Base-by-base conservation (phyloP, 257 asterid species). In the Nyctanthes arbortristis region DNA sequence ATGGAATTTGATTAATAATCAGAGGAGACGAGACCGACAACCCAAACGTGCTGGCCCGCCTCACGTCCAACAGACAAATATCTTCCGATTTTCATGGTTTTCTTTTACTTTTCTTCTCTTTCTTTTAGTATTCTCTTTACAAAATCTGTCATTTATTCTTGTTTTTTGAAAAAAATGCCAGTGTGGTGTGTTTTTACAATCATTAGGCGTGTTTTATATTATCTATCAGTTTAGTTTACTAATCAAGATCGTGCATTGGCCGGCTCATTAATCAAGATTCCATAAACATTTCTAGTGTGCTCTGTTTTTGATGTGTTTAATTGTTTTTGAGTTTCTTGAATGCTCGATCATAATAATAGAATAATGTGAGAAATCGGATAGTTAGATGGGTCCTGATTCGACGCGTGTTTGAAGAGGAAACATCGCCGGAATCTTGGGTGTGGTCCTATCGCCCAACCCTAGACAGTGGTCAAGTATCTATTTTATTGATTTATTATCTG, bases 321-420 rank as follows among this genome's bases (percentile, higher is more conserved):
- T n/a, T n/a, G n/a, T n/a, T n/a, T n/a, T n/a, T n/a, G n/a, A n/a
- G n/a, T n/a, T n/a, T n/a, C n/a, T n/a, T n/a, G n/a, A n/a, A n/a
- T n/a, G n/a, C n/a, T n/a, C n/a, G n/a, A n/a, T n/a, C n/a, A n/a
- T n/a, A n/a, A n/a, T n/a, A n/a, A 4, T 20, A 6, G 22, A 45
- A 45, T 45, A 45, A 45, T 20, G 5, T 2, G 8, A 20, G 29
- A 20, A 49, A 20, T 45, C 3, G 29, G 29, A 20, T 22, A 20
- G 7, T 49, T 49, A 5, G 10, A 49, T n/a, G 28, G 27, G 58
- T 16, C 54, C n/a, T 29, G 78, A 58, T 68, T 70, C 63, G 6
- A 79, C 80, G 81, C 78, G 81, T 68, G 43, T 71, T 75, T 68
- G 81, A 68, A 47, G 9, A 34, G 16, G 7, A 20, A 75, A 60